A percentile compares a stretch with the other conserved stretches of the same genome.
Conservation (phyloP, 768 basidiomycete species). For the Naganishia randhawae region DNA sequence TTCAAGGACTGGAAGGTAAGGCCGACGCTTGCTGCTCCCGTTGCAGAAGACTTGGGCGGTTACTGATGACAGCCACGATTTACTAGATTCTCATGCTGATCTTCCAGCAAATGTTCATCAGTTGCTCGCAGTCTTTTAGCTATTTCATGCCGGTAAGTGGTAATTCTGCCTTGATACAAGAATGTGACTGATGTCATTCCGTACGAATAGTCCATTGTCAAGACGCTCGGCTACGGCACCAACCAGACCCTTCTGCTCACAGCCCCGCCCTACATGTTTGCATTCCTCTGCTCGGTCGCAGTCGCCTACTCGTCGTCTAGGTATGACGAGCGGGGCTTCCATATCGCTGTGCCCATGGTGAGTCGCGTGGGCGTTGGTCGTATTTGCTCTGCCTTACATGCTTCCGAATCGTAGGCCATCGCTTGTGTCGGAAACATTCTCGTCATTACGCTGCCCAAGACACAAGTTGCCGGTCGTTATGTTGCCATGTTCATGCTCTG, state of each 20-base stretch:
- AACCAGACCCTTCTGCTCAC: slow-evolving; percentile 40
- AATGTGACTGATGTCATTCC: background rate
- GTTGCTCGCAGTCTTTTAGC: slow-evolving; percentile 18
- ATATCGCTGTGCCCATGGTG: slow-evolving; percentile 25
- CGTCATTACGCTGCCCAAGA: slow-evolving; percentile 21
- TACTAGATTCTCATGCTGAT: slow-evolving; percentile 25
- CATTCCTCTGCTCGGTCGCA: slow-evolving; percentile 49
- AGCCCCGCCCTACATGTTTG: slow-evolving; percentile 36
- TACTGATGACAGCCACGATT: background rate
- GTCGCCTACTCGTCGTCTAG: slow-evolving; percentile 20
- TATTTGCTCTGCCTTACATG: background rate
- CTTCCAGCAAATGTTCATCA: slow-evolving; percentile 29
- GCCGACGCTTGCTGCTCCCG: background rate
- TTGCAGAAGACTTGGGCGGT: background rate
- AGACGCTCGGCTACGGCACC: slow-evolving; percentile 39
- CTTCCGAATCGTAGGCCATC: background rate
- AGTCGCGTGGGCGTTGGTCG: background rate
- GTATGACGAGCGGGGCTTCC: background rate
- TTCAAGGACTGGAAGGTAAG: slow-evolving; percentile 29
- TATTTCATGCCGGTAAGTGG: slow-evolving; percentile 55
- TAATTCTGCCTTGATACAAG: background rate
- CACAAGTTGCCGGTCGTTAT: slow-evolving; percentile 22
- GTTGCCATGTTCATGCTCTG: slow-evolving; percentile 27
- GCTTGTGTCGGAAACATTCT: slow-evolving; percentile 23
- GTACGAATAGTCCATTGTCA: slow-evolving; percentile 32